Evolutionary conservation across 2,329 filamentous ascomycete genomes (phyloP), one percentile per base, ranked within the genome.

Genomic region (Ustilaginoidea virens): DNA sequence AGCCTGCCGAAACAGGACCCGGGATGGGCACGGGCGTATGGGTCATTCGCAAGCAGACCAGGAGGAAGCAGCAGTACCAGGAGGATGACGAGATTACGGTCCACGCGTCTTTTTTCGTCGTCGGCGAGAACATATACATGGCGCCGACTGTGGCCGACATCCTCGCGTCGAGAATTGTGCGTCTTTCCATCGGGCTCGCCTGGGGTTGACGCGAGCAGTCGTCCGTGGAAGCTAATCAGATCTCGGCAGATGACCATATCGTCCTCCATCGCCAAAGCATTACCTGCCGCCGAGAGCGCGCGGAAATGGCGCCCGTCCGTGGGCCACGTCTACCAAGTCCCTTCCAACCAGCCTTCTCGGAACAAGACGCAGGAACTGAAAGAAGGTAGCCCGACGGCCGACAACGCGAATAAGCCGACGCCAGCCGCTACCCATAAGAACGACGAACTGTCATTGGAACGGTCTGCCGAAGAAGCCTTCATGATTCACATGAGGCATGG

Each of bases 31-130:
- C 72, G 0, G 73, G 72, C 17, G 70, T 78, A 7, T 79, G 73
- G 73, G 68, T 77, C 17, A 75, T 79, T 39, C 65, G 71, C 43
- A 78, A 78, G 56, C 74, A 79, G 51, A 71, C 64, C 16, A 57
- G 74, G 28, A 60, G 66, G 35, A 74, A 74, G 52, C 55, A 61
- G 10, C 55, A 61, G 11, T 56, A 61, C 23, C 57, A 59, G 5
- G 54, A 60, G 10, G 65, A 70, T 16, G 70, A 74, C 38, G 69
- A 74, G 35, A 58, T 78, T 16, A 65, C 52, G 2, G 59, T 77
- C 0, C 64, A 73, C 22, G 57, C 64, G 4, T 63, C 64, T 3
- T 79, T 77, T 44, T 78, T 74, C 42, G 60, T 79, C 3, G 62
- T 74, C 1, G 72, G 71, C 1, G 69, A 74, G 38, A 72, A 76